Evolutionary conservation across 768 basidiomycete genomes (phyloP).

Genomic region (Rickenella mellea): DNA sequence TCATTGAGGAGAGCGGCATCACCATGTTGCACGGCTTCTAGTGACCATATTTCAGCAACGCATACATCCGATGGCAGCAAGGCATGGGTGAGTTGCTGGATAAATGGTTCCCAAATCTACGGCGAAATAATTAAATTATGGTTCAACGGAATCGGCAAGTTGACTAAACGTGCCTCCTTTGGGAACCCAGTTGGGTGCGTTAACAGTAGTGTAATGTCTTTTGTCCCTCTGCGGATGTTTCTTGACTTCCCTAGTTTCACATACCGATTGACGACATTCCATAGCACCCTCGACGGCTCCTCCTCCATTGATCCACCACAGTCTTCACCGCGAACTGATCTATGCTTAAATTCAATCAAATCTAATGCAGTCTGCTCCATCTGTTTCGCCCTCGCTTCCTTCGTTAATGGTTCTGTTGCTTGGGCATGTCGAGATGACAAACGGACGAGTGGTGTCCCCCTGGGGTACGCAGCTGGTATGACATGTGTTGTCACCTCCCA

Average conservation of each 20-base stretch:
- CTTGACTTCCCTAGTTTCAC: no score
- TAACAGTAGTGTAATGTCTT: constrained; percentile 63
- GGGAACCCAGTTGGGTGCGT: constrained; percentile 83
- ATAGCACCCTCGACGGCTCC: constrained; percentile 37
- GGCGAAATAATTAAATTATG: not conserved
- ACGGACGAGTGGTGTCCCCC: constrained; percentile 33
- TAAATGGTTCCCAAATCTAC: constrained; percentile 76
- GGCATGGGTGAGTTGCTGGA: constrained; percentile 42
- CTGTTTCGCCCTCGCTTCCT: constrained; percentile 13
- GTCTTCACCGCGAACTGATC: no score
- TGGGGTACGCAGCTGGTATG: constrained; percentile 42
- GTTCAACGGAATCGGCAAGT: not conserved
- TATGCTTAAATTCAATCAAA: constrained; percentile 21
- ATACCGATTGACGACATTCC: constrained; percentile 70
- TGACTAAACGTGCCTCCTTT: constrained; percentile 68
- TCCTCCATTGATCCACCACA: no score
- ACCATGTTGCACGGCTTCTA: constrained; percentile 81
- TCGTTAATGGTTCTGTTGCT: constrained; percentile 31
- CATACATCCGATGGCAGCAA: constrained; percentile 16
- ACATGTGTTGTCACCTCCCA: constrained; percentile 45
- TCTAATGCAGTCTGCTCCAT: constrained; percentile 16
- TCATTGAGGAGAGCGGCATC: constrained; percentile 72
- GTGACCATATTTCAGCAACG: constrained; percentile 71
- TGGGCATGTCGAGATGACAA: constrained; percentile 24
- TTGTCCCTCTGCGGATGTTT: constrained; percentile 14